Base-by-base conservation (phyloP, 345 rosid species). In the Eutrema yunnanense region DNA sequence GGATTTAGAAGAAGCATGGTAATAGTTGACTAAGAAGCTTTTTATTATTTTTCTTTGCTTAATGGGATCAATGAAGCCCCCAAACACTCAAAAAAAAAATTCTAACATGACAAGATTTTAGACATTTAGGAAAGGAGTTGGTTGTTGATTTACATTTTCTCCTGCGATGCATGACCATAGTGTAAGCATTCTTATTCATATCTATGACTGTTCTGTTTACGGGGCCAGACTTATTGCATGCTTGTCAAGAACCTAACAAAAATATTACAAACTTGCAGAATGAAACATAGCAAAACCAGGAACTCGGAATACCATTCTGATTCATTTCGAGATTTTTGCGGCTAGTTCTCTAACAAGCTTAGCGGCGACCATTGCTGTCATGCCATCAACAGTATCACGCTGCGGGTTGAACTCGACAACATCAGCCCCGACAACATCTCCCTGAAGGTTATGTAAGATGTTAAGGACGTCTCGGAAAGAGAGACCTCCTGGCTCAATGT, bases 301-400 rank as follows among this genome's bases (percentile, higher is more conserved):
- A 13, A 55, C 58, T 36, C 9, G 2, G 37, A 37, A 43, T 2
- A 34, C 9, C 34, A 34, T 41, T 66, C 40, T 36, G 48, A 33
- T 4, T 86, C 80, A 94, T 76, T 83, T 88, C 2, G 99, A 95
- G 54, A 95, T 90, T 87, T 89, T 95, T 5, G 96, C 97, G 2
- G 92, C 82, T 73, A 95, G 69, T 72, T 95, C 99, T 73, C 99
- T 85, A 16, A 92, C 99, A 79, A 95, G 86, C 81, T 95, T 95
- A 62, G 99, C 99, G 8, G 98, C 96, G 42, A 95, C 98, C 99
- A 95, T 92, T 49, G 88, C 99, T 1, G 98, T 95, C 99, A 95
- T 95, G 50, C 98, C 99, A 50, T 90, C 99, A 1, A 95, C 98
- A 46, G 98, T 95, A 82, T 95, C 99, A 0, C 98, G 91, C 74